Conservation (phyloP, 305 asterid genomes). For the Fraxinus sp. region DNA sequence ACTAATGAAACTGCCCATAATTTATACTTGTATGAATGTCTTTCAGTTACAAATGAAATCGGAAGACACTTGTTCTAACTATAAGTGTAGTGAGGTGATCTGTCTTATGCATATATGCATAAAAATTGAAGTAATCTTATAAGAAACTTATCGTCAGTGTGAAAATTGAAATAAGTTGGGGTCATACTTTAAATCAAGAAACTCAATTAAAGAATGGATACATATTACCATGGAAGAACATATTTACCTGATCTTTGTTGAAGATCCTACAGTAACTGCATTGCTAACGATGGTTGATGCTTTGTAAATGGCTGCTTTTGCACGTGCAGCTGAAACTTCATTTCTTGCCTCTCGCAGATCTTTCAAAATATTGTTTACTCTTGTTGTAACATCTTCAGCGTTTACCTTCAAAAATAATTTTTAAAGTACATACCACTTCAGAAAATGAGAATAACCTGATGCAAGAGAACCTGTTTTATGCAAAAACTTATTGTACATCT, state of each 20-base stretch:
- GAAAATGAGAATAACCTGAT: not conserved
- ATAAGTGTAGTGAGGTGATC: not conserved
- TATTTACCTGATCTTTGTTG: constrained; percentile 53
- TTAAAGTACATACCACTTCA: not conserved
- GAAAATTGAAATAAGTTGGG: not conserved
- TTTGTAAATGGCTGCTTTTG: constrained; percentile 84
- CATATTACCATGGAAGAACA: not conserved
- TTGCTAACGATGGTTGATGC: constrained; percentile 62
- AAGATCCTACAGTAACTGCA: constrained; percentile 57
- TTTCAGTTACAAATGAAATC: not conserved
- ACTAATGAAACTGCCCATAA: not conserved
- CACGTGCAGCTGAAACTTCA: constrained; percentile 70
- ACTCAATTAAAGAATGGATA: not conserved
- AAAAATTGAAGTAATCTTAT: not conserved
- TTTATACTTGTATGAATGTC: not conserved
- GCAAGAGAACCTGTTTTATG: not conserved
- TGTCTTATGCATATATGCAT: not conserved
- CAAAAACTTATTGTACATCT: not conserved
- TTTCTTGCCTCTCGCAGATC: constrained; percentile 69
- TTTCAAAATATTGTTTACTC: constrained; percentile 78
- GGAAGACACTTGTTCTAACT: not conserved
- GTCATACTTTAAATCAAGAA: not conserved
- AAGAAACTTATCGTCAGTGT: not conserved
- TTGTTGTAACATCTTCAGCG: constrained; percentile 75
- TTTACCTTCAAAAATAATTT: constrained; percentile 52